phyloP scores from a whole-genome alignment of 257 asterid species.

The Solanum sitiens region DNA sequence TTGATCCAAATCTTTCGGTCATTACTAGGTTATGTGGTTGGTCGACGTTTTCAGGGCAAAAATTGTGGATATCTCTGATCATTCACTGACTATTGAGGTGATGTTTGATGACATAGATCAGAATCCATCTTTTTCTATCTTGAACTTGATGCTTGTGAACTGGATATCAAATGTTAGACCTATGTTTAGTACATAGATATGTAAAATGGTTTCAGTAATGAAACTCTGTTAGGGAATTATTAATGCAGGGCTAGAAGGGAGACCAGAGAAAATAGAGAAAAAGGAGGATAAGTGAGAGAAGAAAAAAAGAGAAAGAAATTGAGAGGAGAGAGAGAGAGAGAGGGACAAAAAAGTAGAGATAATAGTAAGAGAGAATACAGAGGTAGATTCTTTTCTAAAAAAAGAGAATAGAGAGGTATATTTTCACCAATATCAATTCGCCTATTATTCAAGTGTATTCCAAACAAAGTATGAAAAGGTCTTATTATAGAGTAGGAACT shows the following conservation, averaged over 20 bases:
- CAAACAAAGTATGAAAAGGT: background rate
- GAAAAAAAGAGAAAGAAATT: background rate
- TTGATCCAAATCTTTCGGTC: background rate
- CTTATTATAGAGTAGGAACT: background rate
- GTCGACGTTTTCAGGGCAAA: conserved; percentile 91
- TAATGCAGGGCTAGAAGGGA: background rate
- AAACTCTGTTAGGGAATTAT: background rate
- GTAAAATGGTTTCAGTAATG: background rate
- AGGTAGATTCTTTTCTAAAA: background rate
- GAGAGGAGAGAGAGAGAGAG: background rate
- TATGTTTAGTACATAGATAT: background rate
- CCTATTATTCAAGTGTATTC: background rate
- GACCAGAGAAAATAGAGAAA: background rate
- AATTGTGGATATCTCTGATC: conserved; percentile 90
- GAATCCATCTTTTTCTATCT: background rate
- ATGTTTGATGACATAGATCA: background rate
- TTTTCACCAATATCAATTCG: background rate
- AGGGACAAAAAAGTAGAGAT: background rate
- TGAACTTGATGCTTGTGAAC: background rate
- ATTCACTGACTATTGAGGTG: conserved; percentile 91
- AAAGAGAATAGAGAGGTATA: background rate
- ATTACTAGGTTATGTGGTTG: conserved; percentile 81
- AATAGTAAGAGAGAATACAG: background rate
- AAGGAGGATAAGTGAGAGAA: background rate
- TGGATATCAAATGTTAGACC: background rate